Evolutionary conservation across 345 rosid genomes (phyloP).

Genomic region (Heritiera littoralis): DNA sequence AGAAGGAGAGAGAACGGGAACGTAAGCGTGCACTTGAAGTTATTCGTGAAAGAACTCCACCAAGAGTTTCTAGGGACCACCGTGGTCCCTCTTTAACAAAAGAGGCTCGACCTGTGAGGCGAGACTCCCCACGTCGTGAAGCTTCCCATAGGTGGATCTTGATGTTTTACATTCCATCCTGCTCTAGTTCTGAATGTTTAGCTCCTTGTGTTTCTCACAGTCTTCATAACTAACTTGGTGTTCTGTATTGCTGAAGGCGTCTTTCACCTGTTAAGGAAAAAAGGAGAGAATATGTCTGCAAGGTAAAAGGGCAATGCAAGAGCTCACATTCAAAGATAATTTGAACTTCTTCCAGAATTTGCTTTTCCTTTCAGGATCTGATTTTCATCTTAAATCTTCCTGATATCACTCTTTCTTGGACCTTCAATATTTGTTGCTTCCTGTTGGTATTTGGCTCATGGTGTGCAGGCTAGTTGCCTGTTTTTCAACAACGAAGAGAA

Average conservation of each 20-base stretch:
- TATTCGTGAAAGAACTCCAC: conserved; percentile 71
- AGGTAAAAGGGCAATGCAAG: conserved; percentile 72
- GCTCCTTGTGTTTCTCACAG: conserved; percentile 55
- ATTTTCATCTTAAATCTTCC: conserved; percentile 16
- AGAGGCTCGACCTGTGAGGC: conserved; percentile 58
- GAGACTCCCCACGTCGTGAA: conserved; percentile 77
- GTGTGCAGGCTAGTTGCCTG: neutral
- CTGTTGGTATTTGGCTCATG: conserved; percentile 14
- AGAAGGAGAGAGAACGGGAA: conserved; percentile 56
- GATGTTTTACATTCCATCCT: conserved; percentile 64
- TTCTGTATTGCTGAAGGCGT: conserved; percentile 99
- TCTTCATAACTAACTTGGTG: conserved; percentile 70
- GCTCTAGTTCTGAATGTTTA: conserved; percentile 64
- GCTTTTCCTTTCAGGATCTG: conserved; percentile 28
- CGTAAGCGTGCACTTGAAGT: conserved; percentile 68
- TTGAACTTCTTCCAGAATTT: conserved; percentile 33
- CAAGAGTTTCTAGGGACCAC: conserved; percentile 63
- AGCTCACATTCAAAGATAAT: conserved; percentile 50
- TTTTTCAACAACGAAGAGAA: conserved; percentile 8
- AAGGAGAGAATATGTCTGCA: conserved; percentile 97
- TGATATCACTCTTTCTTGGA: conserved; percentile 18
- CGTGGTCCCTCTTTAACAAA: conserved; percentile 70
- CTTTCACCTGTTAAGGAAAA: conserved; percentile 86
- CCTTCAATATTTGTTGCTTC: neutral
- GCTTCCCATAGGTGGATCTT: conserved; percentile 88